Evolutionary conservation across 257 asterid genomes (phyloP).

Genomic region (Linderniella brevidens): DNA sequence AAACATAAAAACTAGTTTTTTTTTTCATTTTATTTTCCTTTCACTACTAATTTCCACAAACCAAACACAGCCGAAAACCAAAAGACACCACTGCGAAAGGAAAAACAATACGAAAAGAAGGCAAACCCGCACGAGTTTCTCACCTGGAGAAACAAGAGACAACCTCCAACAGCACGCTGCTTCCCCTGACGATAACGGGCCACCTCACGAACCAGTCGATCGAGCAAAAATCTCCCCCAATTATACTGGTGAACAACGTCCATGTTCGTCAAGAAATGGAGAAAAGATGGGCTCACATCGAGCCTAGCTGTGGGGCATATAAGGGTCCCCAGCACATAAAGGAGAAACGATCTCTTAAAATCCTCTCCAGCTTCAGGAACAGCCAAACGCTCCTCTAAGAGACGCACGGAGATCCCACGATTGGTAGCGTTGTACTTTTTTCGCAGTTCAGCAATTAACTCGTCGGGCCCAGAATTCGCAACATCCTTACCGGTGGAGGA

Average conservation of each 20-base stretch:
- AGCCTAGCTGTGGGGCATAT: conserved; percentile 91
- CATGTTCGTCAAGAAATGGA: conserved; percentile 82
- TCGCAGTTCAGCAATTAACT: conserved; percentile 63
- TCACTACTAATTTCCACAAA: too few species aligned
- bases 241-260: conserved; percentile 81
- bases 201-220: conserved; percentile 87
- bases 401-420: conserved; percentile 88
- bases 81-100: not conserved
- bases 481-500: conserved; percentile 88
- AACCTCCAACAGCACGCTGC: conserved; percentile 98
- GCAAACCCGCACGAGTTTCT: conserved; percentile 6
- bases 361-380: conserved; percentile 93
- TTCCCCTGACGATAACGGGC: conserved; percentile 97
- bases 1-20: too few species aligned
- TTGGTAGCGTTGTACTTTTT: conserved; percentile 80
- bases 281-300: conserved; percentile 97
- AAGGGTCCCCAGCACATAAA: conserved; percentile 87
- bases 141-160: conserved; percentile 96
- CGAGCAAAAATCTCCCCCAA: conserved; percentile 97
- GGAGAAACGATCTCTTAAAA: conserved; percentile 89
- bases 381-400: conserved; percentile 74
- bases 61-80: conserved; percentile 3
- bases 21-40: too few species aligned
- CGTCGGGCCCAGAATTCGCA: conserved; percentile 91
- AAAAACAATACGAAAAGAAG: not conserved